These are phyloP conservation scores for Plasmodium fragile DNA, from an alignment of 169 alveolate species.

Conservation along the genomic window DNA sequence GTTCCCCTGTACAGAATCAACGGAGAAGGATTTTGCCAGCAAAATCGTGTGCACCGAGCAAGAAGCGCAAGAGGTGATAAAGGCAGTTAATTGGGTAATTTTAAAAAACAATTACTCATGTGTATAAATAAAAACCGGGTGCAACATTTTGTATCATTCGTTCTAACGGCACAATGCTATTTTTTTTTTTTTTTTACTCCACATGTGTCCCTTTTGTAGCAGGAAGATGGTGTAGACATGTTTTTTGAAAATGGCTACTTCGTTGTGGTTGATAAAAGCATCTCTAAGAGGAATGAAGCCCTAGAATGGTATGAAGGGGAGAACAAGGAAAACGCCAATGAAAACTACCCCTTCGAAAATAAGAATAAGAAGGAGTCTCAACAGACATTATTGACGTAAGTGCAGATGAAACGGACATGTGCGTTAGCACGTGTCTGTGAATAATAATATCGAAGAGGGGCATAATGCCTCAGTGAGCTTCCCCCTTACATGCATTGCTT, in stretches of 20 bases:
- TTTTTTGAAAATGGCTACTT: conserved; percentile 64
- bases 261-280: conserved; percentile 46
- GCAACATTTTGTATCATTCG: neutral
- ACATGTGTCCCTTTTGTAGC: neutral
- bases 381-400: conserved; percentile 68
- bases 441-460: neutral
- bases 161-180: neutral
- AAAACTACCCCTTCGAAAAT: neutral
- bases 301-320: neutral
- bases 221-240: conserved; percentile 44
- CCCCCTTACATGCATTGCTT: neutral
- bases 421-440: neutral
- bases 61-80: neutral
- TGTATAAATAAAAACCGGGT: neutral
- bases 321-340: neutral
- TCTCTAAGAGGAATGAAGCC: neutral
- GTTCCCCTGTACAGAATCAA: neutral
- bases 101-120: neutral
- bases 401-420: neutral
- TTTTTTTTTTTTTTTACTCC: neutral
- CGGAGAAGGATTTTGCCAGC: neutral
- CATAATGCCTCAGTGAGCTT: neutral
- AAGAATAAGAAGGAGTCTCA: conserved; percentile 29
- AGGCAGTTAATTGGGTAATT: neutral
- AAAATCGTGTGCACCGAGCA: neutral